Evolutionary conservation across 2,329 filamentous ascomycete genomes (phyloP), one percentile per base, ranked within the genome.

Genomic region (Cladosporium sp.): DNA sequence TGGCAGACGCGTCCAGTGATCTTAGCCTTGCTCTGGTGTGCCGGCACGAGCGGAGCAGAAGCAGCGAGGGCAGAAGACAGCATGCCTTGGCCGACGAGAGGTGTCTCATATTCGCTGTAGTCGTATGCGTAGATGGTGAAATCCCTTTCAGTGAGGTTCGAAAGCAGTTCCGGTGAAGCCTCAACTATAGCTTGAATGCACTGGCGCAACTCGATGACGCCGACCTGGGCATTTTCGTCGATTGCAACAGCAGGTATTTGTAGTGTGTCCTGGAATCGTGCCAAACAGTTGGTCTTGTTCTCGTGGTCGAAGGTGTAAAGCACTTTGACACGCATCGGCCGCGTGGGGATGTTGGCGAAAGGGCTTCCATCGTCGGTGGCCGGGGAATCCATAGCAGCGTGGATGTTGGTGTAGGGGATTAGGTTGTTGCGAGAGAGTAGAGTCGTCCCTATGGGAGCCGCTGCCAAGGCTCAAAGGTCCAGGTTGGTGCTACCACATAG

Each of bases 51-150:
- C 10, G 63, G 63, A 75, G 87, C 86, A 62, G 85, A 79, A n/a
- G 83, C 83, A 59, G 86, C 85, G 55, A 98, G 83, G 26, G 89
- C 88, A 86, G 91, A 90, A 44, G 95, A 98, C 23, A 99, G 83
- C 88, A 98, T 92, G 62, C 96, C 95, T 78, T 99, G 94, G 26
- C 95, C 95, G 28, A 97, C 94, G 65, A 98, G 84, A 62, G 96
- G 95, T 21, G 89, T 92, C 75, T 97, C 93, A 69, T 91, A 91
- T 79, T 99, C 95, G 14, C 95, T 97, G 78, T 94, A 98, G 78
- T 99, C 95, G 81, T 92, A 92, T 33, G 94, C 93, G 79, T 99
- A 99, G 65, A 99, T 89, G n/a, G 93, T 95, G 80, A 95, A 99
- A 80, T 99, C 93, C 31, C 73, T 74, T 78, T 86, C 80, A 80